Conservation (phyloP, 164 flowering plant species). For the Magnolia officinalis region DNA sequence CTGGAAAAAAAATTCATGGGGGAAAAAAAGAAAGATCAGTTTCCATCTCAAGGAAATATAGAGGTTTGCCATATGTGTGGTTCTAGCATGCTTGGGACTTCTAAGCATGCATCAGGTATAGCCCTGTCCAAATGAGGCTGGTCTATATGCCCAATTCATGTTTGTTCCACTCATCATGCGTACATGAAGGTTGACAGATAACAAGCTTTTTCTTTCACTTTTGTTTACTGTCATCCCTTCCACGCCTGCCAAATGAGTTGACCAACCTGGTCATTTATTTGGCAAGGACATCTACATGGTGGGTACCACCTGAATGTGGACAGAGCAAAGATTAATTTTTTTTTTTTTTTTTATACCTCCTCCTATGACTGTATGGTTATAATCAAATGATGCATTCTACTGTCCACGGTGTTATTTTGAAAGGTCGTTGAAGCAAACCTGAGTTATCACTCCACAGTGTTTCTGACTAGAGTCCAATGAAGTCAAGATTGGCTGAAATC, state of each 20-base stretch:
- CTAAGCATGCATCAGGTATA: not conserved
- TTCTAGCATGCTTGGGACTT: not conserved
- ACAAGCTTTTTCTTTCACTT: not conserved
- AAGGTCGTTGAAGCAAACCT: conserved; percentile 31
- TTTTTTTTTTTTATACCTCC: no score
- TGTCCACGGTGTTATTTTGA: not conserved
- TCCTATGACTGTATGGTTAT: no score
- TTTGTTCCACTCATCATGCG: not conserved
- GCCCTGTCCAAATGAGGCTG: not conserved
- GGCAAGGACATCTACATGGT: not conserved
- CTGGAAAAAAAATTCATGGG: conserved; percentile 10
- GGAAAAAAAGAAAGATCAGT: not conserved
- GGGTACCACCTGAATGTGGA: no score
- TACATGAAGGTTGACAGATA: no score
- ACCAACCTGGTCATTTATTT: not conserved
- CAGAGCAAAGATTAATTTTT: no score
- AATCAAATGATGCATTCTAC: not conserved
- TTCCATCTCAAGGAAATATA: no score
- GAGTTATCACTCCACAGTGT: conserved; percentile 18
- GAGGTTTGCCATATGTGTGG: not conserved
- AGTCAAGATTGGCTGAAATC: conserved; percentile 30
- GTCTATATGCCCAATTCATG: not conserved
- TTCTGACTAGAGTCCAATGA: conserved; percentile 25
- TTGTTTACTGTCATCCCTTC: no score
- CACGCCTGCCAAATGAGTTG: not conserved